These are phyloP conservation scores for Cardiosporidium cionae DNA, from an alignment of 169 alveolate species.

Conservation along the genomic window DNA sequence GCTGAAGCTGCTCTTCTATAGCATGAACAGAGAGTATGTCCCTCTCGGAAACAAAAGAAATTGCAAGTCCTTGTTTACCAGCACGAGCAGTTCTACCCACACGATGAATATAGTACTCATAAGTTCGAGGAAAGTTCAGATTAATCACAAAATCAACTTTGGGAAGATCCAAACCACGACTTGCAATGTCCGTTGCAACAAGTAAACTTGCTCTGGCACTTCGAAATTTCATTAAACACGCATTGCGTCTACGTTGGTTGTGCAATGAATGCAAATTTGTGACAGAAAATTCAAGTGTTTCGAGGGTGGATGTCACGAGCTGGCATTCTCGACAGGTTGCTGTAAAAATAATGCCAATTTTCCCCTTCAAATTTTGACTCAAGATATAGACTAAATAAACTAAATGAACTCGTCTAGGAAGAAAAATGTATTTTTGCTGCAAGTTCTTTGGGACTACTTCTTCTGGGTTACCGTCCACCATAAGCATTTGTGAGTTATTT, in stretches of 20 bases:
- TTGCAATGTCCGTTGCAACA: slow-evolving; percentile 93
- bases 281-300: slow-evolving; percentile 80
- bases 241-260: slow-evolving; percentile 84
- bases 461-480: neutral
- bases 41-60: slow-evolving; percentile 17
- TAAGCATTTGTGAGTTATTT: neutral
- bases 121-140: slow-evolving; percentile 84
- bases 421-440: slow-evolving; percentile 63
- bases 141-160: slow-evolving; percentile 86
- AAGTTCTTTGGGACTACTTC: slow-evolving; percentile 58
- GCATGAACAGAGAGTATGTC: neutral
- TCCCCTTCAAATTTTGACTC: slow-evolving; percentile 42
- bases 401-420: slow-evolving; percentile 74
- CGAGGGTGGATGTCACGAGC: slow-evolving; percentile 76
- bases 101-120: slow-evolving; percentile 88
- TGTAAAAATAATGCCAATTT: slow-evolving; percentile 82
- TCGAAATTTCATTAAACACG: slow-evolving; percentile 87
- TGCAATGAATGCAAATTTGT: slow-evolving; percentile 90
- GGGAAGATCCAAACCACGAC: slow-evolving; percentile 97
- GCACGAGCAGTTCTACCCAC: slow-evolving; percentile 98
- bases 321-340: slow-evolving; percentile 80
- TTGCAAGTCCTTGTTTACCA: slow-evolving; percentile 80
- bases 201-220: slow-evolving; percentile 70
- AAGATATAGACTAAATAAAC: slow-evolving; percentile 68
- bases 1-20: neutral